Evolutionary conservation across 2,329 filamentous ascomycete species (phyloP).

Genomic region (Phaeosphaeriaceae sp.): DNA sequence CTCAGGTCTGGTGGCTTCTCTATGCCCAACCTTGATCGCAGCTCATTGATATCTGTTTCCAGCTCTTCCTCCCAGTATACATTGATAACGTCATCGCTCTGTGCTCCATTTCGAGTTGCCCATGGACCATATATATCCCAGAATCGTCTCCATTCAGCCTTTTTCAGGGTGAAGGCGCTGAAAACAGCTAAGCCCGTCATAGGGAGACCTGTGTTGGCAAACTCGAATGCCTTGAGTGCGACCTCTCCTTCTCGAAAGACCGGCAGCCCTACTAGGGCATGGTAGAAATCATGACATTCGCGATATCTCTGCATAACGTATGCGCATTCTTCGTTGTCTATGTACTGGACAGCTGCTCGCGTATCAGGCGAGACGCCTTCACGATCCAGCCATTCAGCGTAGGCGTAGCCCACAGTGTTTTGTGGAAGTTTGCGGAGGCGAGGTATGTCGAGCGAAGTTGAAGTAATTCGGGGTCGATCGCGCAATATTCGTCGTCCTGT

Average conservation of each 20-base stretch:
- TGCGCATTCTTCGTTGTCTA: conserved; percentile 93
- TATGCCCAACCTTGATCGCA: conserved; percentile 79
- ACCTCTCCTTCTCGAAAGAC: conserved; percentile 95
- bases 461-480: conserved; percentile 87
- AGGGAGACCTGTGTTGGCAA: conserved; percentile 88
- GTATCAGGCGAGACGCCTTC: conserved; percentile 95
- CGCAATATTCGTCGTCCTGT: conserved; percentile 91
- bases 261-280: conserved; percentile 89
- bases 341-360: conserved; percentile 80
- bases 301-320: conserved; percentile 99
- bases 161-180: conserved; percentile 70
- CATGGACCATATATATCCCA: conserved; percentile 82
- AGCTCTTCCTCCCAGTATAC: conserved; percentile 98
- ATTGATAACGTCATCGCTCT: conserved; percentile 83
- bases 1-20: conserved; percentile 88
- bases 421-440: conserved; percentile 74
- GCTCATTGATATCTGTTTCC: conserved; percentile 78
- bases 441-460: conserved; percentile 70
- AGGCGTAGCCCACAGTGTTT: conserved; percentile 80
- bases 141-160: conserved; percentile 70
- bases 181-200: conserved; percentile 92
- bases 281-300: conserved; percentile 97
- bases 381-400: conserved; percentile 89
- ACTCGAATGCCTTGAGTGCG: conserved; percentile 97
- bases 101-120: conserved; percentile 83